Conservation (phyloP, 805 yeast genomes). For the Lachancea sp. region DNA sequence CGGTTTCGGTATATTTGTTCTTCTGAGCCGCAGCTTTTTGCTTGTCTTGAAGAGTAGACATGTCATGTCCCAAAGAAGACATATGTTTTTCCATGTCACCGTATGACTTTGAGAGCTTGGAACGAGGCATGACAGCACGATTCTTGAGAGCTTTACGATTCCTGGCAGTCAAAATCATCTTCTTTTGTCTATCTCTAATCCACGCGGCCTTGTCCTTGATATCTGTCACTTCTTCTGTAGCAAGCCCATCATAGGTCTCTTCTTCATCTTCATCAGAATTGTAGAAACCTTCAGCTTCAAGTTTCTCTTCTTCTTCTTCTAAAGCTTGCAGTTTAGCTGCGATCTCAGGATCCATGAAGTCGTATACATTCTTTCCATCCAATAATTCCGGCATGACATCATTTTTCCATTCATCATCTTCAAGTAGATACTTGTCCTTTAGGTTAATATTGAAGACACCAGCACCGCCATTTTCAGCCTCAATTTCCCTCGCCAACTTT, state of each 20-base stretch:
- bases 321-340: slow-evolving; percentile 87
- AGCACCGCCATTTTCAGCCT: slow-evolving; percentile 95
- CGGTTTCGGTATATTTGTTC: slow-evolving; percentile 44
- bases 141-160: slow-evolving; percentile 81
- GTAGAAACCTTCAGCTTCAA: slow-evolving; percentile 92
- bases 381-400: slow-evolving; percentile 95
- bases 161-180: slow-evolving; percentile 84
- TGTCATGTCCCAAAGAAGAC: slow-evolving; percentile 86
- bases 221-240: slow-evolving; percentile 59
- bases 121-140: slow-evolving; percentile 84
- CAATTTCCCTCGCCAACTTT: slow-evolving; percentile 78
- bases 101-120: slow-evolving; percentile 69
- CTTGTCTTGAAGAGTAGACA: slow-evolving; percentile 54
- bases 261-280: slow-evolving; percentile 68
- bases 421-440: slow-evolving; percentile 85
- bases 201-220: slow-evolving; percentile 83
- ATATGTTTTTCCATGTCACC: slow-evolving; percentile 82
- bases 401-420: slow-evolving; percentile 96
- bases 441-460: slow-evolving; percentile 94
- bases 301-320: slow-evolving; percentile 94
- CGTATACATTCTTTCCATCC: slow-evolving; percentile 95
- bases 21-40: slow-evolving; percentile 36
- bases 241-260: slow-evolving; percentile 63
- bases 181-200: slow-evolving; percentile 94
- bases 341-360: slow-evolving; percentile 94